Evolutionary conservation across 306 rosid genomes (phyloP).

Genomic region (Oemleria cerasiformis): DNA sequence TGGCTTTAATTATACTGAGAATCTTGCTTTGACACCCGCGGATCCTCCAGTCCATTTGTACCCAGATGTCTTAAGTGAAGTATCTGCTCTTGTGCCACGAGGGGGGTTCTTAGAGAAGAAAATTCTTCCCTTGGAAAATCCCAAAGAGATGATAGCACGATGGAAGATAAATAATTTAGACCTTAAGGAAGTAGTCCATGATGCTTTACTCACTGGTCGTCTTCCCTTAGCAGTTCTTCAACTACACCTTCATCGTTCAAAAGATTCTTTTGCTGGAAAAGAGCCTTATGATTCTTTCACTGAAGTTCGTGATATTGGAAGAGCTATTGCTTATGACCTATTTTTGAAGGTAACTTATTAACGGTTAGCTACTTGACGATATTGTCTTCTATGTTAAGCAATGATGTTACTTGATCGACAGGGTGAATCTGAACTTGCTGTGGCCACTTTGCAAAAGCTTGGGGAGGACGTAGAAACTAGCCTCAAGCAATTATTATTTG

Average conservation of each 20-base stretch:
- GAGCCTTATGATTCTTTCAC: slow-evolving; percentile 76
- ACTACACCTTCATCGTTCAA: slow-evolving; percentile 75
- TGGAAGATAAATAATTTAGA: slow-evolving; percentile 88
- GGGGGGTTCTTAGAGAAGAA: slow-evolving; percentile 47
- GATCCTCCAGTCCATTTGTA: slow-evolving; percentile 44
- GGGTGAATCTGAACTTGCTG: slow-evolving; percentile 96
- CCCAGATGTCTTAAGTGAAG: slow-evolving; percentile 47
- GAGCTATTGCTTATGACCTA: slow-evolving; percentile 91
- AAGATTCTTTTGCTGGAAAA: slow-evolving; percentile 54
- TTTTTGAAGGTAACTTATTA: slow-evolving; percentile 74
- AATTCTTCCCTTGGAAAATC: slow-evolving; percentile 64
- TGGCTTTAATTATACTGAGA: slow-evolving; percentile 36
- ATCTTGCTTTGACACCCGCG: slow-evolving; percentile 55
- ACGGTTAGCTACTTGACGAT: slow-evolving; percentile 26
- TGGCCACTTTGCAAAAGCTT: slow-evolving; percentile 84
- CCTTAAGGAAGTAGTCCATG: slow-evolving; percentile 81
- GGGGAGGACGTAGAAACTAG: slow-evolving; percentile 89
- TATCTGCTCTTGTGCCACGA: slow-evolving; percentile 44
- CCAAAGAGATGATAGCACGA: slow-evolving; percentile 91
- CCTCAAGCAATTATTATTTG: slow-evolving; percentile 83
- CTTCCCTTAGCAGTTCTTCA: slow-evolving; percentile 97
- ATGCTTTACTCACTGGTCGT: slow-evolving; percentile 93
- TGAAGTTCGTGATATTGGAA: slow-evolving; percentile 93
- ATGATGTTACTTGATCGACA: slow-evolving; percentile 37
- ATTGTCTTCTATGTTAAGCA: slow-evolving; percentile 6